phyloP scores from a whole-genome alignment of 495 filamentous ascomycete species.

The Penicillium malachiteum region DNA sequence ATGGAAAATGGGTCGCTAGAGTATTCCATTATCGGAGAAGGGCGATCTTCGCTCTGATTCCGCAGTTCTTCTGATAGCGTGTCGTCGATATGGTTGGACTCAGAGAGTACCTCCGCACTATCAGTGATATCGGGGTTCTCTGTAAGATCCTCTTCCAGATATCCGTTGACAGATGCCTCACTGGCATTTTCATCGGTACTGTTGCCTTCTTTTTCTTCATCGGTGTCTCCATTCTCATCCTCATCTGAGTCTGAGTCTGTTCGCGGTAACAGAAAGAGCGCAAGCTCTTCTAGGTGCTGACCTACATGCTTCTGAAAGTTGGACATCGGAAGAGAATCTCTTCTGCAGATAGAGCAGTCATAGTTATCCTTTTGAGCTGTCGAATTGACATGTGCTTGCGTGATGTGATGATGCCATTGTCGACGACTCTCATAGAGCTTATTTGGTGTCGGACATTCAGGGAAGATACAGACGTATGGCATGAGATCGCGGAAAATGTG shows the following conservation, averaged over 20 bases:
- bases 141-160: too few species aligned
- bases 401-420: constrained; percentile 25
- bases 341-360: constrained; percentile 13
- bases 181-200: too few species aligned
- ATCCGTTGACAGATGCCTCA: too few species aligned
- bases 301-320: constrained; percentile 16
- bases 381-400: constrained; percentile 4
- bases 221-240: background rate
- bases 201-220: too few species aligned
- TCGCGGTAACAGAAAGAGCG: background rate
- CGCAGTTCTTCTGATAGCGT: too few species aligned
- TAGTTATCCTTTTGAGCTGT: background rate
- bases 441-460: constrained; percentile 16
- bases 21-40: too few species aligned
- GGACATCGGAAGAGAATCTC: background rate
- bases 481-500: constrained; percentile 33
- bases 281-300: constrained; percentile 20
- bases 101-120: too few species aligned
- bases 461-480: constrained; percentile 27
- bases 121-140: too few species aligned
- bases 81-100: too few species aligned
- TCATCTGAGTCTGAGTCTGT: too few species aligned
- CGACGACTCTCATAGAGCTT: constrained; percentile 22
- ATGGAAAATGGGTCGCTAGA: too few species aligned
- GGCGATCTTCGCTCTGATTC: too few species aligned